A percentile compares a stretch with the other conserved stretches of the same genome.
Evolutionary conservation across 176 grass and related monocot species (phyloP).

Genomic region (Guadua angustifolia): DNA sequence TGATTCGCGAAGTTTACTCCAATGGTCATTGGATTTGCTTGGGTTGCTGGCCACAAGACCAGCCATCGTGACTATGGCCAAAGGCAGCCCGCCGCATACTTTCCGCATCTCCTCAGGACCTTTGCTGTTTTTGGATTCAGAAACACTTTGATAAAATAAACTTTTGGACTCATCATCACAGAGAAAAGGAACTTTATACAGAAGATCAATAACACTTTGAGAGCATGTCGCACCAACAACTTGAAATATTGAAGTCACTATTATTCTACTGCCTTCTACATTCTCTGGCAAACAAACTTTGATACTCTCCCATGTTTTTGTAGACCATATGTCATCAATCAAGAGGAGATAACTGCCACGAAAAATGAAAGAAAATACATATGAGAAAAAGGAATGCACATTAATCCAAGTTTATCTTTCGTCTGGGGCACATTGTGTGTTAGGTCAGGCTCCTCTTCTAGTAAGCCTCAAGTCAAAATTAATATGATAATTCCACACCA

Average conservation of each 20-base stretch:
- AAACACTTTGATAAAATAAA: background rate
- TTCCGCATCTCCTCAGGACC: background rate
- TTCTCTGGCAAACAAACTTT: background rate
- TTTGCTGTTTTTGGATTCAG: background rate
- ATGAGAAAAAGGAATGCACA: background rate
- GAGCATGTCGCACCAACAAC: slow-evolving; percentile 4
- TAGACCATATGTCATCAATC: slow-evolving; percentile 41
- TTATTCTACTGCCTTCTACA: background rate
- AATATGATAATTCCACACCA: no score
- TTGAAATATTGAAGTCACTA: slow-evolving; percentile 39
- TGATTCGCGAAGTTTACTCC: background rate
- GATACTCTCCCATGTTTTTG: slow-evolving; percentile 20
- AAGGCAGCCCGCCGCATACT: background rate
- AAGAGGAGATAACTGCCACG: slow-evolving; percentile 13
- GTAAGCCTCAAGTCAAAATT: no score
- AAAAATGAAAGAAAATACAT: background rate
- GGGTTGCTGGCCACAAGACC: background rate
- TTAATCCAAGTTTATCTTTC: no score
- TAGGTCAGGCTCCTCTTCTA: no score
- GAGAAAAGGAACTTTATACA: background rate
- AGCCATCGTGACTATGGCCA: slow-evolving; percentile 15
- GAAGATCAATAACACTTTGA: background rate
- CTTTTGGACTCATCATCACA: background rate
- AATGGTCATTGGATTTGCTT: background rate
- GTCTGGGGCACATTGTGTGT: no score